phyloP scores from a whole-genome alignment of 2,329 filamentous ascomycete genomes.

The Macrophomina tecta region DNA sequence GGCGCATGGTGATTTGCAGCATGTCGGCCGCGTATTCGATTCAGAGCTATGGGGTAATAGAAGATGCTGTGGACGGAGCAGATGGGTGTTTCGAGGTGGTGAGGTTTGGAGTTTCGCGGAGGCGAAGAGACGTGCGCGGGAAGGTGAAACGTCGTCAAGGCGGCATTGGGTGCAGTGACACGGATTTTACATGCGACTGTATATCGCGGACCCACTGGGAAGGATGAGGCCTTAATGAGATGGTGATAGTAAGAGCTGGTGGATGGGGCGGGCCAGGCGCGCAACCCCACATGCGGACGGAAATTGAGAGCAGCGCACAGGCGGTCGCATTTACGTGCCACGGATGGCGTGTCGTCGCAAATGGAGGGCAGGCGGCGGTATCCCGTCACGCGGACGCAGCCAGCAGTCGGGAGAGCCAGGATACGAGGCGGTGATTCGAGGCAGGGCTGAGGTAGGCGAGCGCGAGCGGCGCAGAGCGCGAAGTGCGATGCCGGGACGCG shows the following conservation, averaged over 20 bases:
- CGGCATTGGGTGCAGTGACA: not conserved
- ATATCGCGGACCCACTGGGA: not conserved
- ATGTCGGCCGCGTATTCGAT: not conserved
- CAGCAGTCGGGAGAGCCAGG: not conserved
- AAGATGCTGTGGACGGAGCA: not conserved
- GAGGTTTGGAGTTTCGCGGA: not conserved
- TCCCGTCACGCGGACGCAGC: not conserved
- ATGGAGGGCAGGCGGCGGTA: conserved; percentile 4
- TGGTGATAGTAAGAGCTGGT: not conserved
- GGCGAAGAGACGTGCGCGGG: conserved; percentile 11
- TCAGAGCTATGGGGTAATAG: not conserved
- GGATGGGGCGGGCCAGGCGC: not conserved
- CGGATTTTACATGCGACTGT: not conserved
- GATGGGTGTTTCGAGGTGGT: not conserved
- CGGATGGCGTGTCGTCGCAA: conserved; percentile 2
- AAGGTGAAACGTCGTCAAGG: not conserved
- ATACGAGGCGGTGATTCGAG: conserved; percentile 23
- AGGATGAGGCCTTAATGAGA: not conserved
- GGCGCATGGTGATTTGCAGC: not conserved
- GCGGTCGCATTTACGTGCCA: not conserved
- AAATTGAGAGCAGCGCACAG: conserved; percentile 23
- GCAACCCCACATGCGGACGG: conserved; percentile 18
- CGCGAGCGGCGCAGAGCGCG: not conserved
- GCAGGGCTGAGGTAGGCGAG: not conserved
- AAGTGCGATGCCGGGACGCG: not conserved